Evolutionary conservation across 306 rosid species (phyloP), one percentile per base, ranked within the genome.

Genomic region (Vigna mungo): DNA sequence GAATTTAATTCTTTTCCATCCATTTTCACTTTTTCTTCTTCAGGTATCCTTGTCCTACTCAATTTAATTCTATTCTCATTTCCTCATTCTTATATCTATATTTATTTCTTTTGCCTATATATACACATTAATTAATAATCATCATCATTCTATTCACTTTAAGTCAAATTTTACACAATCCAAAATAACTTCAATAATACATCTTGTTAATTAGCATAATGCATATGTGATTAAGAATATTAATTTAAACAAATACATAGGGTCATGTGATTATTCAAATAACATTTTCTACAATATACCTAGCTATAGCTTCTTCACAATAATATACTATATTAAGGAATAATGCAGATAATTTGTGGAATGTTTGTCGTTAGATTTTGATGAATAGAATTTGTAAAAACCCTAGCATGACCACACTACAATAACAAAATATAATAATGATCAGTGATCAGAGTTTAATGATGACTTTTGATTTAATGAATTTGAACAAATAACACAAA

Each of bases 331-430:
- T 41, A 62, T 47, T 48, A 61, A 62, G 62, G 25, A 52, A 63
- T 47, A 41, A 52, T 63, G 62, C 25, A 18, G 56, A 44, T 32
- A 30, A 65, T 65, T 76, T 53, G 43, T 56, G 66, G 65, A 76
- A 76, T 39, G 64, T 64, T 48, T 76, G 80, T 63, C 25, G 65
- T 51, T 36, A 64, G 41, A 63, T 49, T 64, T 8, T 55, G 14
- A 72, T 54, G 37, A 63, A 76, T 56, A 64, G 62, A 65, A 63
- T 51, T 18, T 15, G 37, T 49, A 48, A 62, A 75, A 63, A 23
- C 27, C 21, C 11, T 63, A 63, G 39, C 27, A 48, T 34, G 63
- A 34, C 62, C 71, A 49, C 54, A 51, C 71, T 41, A 75, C 53
- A 21, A 34, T 76, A 64, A 76, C 54, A 34, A 44, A 34, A 62